Percentiles rank a stretch among this genome's conserved stretches.
Evolutionary conservation across 2,329 filamentous ascomycete genomes (phyloP).

Genomic region (Penicillium italicum): DNA sequence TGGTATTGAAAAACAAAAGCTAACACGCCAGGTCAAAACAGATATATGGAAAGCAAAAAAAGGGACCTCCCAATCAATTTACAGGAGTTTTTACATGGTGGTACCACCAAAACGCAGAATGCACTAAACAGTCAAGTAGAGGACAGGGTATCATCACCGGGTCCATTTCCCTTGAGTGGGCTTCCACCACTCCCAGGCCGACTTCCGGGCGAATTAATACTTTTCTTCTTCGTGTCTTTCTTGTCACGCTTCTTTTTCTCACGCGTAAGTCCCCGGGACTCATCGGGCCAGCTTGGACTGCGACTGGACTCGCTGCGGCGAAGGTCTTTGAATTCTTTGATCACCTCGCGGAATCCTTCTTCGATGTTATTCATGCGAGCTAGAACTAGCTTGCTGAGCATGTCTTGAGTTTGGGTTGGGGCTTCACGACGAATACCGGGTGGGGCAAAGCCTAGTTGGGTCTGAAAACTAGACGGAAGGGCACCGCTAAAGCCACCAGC

Average conservation of each 20-base stretch:
- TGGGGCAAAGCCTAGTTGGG: slow-evolving; percentile 71
- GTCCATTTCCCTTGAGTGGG: background rate
- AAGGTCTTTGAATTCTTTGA: slow-evolving; percentile 68
- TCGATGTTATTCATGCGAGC: slow-evolving; percentile 91
- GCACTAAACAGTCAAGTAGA: background rate
- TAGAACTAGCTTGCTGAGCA: slow-evolving; percentile 75
- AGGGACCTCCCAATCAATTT: background rate
- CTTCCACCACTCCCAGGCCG: slow-evolving; percentile 20
- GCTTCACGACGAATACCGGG: slow-evolving; percentile 53
- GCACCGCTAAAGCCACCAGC: slow-evolving; percentile 60
- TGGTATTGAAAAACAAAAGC: slow-evolving; percentile 3
- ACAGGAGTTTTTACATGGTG: slow-evolving; percentile 1
- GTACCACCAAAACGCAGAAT: background rate
- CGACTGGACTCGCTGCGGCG: slow-evolving; percentile 45
- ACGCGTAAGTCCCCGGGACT: slow-evolving; percentile 18
- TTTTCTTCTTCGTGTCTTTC: slow-evolving; percentile 22
- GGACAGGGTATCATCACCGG: background rate
- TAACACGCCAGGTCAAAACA: background rate
- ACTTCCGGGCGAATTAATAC: slow-evolving; percentile 15
- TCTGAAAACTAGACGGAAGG: slow-evolving; percentile 73
- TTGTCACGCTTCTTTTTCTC: slow-evolving; percentile 32
- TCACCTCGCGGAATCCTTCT: slow-evolving; percentile 83
- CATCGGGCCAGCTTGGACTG: slow-evolving; percentile 29
- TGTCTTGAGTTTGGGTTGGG: slow-evolving; percentile 59
- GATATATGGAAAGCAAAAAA: background rate